Percentiles rank a stretch among this genome's conserved stretches.
Conservation (phyloP, 306 rosid species). For the Cicer bijugum region DNA sequence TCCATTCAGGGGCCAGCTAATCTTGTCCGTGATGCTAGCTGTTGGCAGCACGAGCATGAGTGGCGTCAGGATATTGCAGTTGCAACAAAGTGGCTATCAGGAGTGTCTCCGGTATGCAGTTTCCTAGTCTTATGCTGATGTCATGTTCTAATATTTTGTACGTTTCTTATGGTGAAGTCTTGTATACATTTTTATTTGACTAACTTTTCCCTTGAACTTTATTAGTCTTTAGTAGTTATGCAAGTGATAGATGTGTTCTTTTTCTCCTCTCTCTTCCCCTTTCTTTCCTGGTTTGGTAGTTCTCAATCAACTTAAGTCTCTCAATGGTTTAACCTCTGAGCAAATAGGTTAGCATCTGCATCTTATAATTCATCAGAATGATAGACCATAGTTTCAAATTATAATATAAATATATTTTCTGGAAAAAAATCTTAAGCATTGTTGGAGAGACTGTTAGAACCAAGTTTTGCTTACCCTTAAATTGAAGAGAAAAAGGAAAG, state of each 20-base stretch:
- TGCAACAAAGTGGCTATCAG: slow-evolving; percentile 96
- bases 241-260: slow-evolving; percentile 9
- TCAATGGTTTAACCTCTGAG: slow-evolving; percentile 21
- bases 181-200: slow-evolving; percentile 6
- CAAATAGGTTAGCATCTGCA: slow-evolving; percentile 34
- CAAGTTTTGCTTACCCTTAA: background rate
- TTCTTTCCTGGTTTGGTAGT: slow-evolving; percentile 5
- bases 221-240: background rate
- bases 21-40: slow-evolving; percentile 88
- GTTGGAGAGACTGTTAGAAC: slow-evolving; percentile 7
- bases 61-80: slow-evolving; percentile 99
- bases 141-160: slow-evolving; percentile 22
- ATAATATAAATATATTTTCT: slow-evolving; percentile 21
- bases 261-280: slow-evolving; percentile 1
- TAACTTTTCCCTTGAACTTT: slow-evolving; percentile 15
- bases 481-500: background rate
- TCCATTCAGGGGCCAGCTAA: slow-evolving; percentile 79
- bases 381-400: slow-evolving; percentile 23
- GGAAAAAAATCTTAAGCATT: background rate
- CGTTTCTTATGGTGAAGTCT: slow-evolving; percentile 35
- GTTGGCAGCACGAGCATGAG: slow-evolving; percentile 94
- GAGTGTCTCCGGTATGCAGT: slow-evolving; percentile 85
- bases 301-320: slow-evolving; percentile 20
- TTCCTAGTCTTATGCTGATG: slow-evolving; percentile 38
- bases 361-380: slow-evolving; percentile 25